These are phyloP conservation scores for Tetratostichococcus sp. DNA, from an alignment of 139 green algal species.

Conservation along the genomic window DNA sequence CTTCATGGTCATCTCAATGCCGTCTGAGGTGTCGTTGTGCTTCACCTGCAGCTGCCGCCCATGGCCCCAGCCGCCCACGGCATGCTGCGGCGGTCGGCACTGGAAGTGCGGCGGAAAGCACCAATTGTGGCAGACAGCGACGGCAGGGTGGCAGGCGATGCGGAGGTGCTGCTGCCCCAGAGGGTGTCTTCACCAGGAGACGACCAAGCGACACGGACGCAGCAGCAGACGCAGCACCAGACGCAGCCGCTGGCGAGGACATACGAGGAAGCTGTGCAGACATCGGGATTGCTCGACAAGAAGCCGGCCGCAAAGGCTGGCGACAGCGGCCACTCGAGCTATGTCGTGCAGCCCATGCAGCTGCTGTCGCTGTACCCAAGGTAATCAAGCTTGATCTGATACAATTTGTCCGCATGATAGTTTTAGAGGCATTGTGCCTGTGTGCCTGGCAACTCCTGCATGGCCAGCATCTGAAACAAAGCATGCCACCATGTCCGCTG, in stretches of 20 bases:
- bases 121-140: no score
- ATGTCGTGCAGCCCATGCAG: constrained; percentile 31
- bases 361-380: constrained; percentile 39
- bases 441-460: no score
- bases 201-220: no score
- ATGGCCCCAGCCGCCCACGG: background rate
- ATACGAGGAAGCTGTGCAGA: constrained; percentile 3
- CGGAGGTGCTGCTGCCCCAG: no score
- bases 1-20: no score
- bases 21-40: background rate
- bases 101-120: background rate
- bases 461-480: no score
- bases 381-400: background rate
- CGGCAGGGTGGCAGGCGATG: no score
- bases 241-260: background rate
- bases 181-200: no score
- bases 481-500: background rate
- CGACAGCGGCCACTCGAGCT: background rate
- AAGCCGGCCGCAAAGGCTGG: background rate
- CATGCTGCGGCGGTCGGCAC: background rate
- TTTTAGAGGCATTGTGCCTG: no score
- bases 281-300: background rate
- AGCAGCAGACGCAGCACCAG: no score
- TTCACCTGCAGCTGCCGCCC: background rate
- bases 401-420: background rate